phyloP scores from a whole-genome alignment of 257 asterid species.

The Galeopsis tetrahit region DNA sequence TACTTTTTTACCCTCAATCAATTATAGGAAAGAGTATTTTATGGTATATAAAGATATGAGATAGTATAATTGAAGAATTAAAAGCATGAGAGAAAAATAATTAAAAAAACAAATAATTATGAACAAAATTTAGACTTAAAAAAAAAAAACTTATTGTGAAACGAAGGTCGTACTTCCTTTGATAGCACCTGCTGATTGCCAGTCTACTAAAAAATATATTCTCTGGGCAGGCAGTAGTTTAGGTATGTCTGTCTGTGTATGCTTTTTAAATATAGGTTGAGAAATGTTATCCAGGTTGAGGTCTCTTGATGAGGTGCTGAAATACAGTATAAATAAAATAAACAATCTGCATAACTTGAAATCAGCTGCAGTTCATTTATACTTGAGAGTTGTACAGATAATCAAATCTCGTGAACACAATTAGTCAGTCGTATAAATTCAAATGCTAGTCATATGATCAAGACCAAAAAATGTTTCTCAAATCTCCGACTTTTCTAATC shows the following conservation, averaged over 20 bases:
- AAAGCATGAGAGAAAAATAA: too few relatives aligned
- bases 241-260: not conserved
- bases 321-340: not conserved
- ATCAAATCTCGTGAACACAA: not conserved
- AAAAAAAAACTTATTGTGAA: too few relatives aligned
- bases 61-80: too few relatives aligned
- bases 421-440: not conserved
- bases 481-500: not conserved
- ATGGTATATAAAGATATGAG: too few relatives aligned
- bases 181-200: not conserved
- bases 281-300: not conserved
- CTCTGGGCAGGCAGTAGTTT: not conserved
- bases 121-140: too few relatives aligned
- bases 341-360: not conserved
- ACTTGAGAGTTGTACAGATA: not conserved
- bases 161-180: conserved; percentile 1
- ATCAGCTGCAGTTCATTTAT: not conserved
- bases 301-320: conserved; percentile 7
- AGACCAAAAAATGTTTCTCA: not conserved
- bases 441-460: not conserved
- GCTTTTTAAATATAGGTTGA: not conserved
- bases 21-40: too few relatives aligned
- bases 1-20: too few relatives aligned
- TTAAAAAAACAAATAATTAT: too few relatives aligned
- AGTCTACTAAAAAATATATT: not conserved